Conservation (phyloP, 495 filamentous ascomycete species). For the Lasiosphaeria ovina region DNA sequence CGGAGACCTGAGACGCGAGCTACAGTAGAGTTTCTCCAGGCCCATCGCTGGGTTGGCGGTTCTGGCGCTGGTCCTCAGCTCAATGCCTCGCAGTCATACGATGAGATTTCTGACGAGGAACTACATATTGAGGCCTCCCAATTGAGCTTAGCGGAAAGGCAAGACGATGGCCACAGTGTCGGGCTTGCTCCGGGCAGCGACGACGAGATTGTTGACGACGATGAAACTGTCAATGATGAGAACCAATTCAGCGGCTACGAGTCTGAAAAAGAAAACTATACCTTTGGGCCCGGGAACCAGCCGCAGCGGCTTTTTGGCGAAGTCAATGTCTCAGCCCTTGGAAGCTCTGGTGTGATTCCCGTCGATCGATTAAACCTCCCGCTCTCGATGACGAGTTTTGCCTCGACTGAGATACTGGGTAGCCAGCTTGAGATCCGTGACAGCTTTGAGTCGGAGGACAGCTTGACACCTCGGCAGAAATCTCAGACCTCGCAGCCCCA, state of each 20-base stretch:
- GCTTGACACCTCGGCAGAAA: conserved; percentile 36
- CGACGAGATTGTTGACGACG: conserved; percentile 41
- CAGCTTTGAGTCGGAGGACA: conserved; percentile 40
- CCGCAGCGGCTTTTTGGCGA: conserved; percentile 73
- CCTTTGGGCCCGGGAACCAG: conserved; percentile 35
- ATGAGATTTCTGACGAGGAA: conserved; percentile 51
- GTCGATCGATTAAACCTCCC: conserved; percentile 47
- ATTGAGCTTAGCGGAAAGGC: conserved; percentile 56
- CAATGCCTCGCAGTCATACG: conserved; percentile 33
- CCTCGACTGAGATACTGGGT: conserved; percentile 31
- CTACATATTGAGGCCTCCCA: conserved; percentile 61
- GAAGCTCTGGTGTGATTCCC: conserved; percentile 53
- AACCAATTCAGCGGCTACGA: conserved; percentile 33
- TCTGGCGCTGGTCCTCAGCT: conserved; percentile 31
- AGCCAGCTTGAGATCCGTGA: conserved; percentile 39
- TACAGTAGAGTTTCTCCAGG: conserved; percentile 59
- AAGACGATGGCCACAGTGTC: conserved; percentile 12
- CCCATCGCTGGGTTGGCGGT: conserved; percentile 65
- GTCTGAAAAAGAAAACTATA: conserved; percentile 44
- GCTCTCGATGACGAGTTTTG: conserved; percentile 30
- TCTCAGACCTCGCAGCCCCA: conserved; percentile 20
- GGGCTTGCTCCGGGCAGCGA: conserved; percentile 25
- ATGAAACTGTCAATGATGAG: conserved; percentile 41
- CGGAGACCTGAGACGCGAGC: conserved; percentile 67
- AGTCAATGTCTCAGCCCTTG: conserved; percentile 66